phyloP scores from a whole-genome alignment of 805 yeast species.

The Starmerella davenportii region DNA sequence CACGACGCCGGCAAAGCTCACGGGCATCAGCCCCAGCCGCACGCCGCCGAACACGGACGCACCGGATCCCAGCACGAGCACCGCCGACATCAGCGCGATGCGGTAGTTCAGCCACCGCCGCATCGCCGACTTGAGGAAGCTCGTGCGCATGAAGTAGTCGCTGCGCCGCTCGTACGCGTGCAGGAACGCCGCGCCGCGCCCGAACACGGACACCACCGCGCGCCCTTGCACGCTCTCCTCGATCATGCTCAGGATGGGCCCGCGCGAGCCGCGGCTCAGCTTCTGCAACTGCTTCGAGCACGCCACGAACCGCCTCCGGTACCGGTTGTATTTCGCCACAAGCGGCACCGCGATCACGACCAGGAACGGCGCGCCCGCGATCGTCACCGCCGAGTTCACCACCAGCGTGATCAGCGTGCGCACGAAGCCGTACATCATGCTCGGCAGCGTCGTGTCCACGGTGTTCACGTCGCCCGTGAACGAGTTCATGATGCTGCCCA shows the following conservation, averaged over 20 bases:
- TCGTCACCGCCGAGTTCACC: slow-evolving; percentile 33
- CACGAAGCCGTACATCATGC: slow-evolving; percentile 22
- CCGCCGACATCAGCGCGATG: slow-evolving; percentile 72
- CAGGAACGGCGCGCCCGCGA: slow-evolving; percentile 73
- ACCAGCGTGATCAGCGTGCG: slow-evolving; percentile 37
- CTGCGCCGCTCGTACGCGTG: slow-evolving; percentile 27
- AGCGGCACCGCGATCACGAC: slow-evolving; percentile 49
- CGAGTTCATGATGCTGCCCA: slow-evolving; percentile 76
- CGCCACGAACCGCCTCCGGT: slow-evolving; percentile 42
- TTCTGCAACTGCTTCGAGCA: slow-evolving; percentile 56
- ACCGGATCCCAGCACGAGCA: slow-evolving; percentile 62
- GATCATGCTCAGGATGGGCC: slow-evolving; percentile 57
- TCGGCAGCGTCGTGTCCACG: slow-evolving; percentile 48
- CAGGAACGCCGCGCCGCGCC: slow-evolving; percentile 37
- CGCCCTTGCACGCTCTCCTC: slow-evolving; percentile 61
- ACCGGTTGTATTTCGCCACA: slow-evolving; percentile 37
- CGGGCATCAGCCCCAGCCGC: slow-evolving; percentile 43
- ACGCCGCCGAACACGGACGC: slow-evolving; percentile 45
- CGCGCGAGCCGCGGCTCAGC: slow-evolving; percentile 39
- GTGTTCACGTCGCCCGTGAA: slow-evolving; percentile 77
- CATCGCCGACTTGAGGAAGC: slow-evolving; percentile 55
- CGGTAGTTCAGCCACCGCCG: slow-evolving; percentile 51
- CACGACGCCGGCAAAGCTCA: slow-evolving; percentile 79
- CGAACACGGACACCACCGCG: slow-evolving; percentile 49
- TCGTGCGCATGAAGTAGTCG: slow-evolving; percentile 18